These are phyloP conservation scores for Fomitopsis betulina DNA, from an alignment of 1,284 basidiomycete species.

Conservation along the genomic window DNA sequence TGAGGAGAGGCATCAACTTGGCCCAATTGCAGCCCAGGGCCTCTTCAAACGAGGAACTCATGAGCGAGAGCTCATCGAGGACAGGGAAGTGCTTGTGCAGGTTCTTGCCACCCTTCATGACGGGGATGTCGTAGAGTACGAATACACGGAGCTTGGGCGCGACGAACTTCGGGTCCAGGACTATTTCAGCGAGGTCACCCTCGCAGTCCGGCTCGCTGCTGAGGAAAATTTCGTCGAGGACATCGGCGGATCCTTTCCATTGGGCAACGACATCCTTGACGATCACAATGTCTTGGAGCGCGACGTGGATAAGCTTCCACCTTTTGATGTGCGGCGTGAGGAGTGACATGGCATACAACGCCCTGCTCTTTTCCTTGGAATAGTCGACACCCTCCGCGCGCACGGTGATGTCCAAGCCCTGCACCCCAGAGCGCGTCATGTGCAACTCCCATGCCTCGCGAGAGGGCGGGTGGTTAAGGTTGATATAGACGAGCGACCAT, in stretches of 20 bases:
- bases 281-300: neutral
- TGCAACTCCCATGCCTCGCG: neutral
- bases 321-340: neutral
- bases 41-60: neutral
- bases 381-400: neutral
- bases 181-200: neutral
- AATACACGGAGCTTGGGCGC: slow-evolving; percentile 2
- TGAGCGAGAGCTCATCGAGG: slow-evolving; percentile 1
- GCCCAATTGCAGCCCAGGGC: neutral
- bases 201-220: neutral
- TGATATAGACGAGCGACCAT: neutral
- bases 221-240: slow-evolving; percentile 1
- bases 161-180: neutral
- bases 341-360: neutral
- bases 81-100: neutral
- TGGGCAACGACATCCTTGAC: neutral
- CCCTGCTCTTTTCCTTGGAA: neutral
- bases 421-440: neutral
- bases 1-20: neutral
- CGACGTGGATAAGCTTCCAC: slow-evolving; percentile 1
- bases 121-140: neutral
- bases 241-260: neutral
- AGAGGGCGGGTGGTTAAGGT: neutral
- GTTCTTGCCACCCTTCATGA: neutral
- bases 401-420: neutral